These are phyloP conservation scores for Rubia occidens DNA, from an alignment of 305 asterid genomes.

Conservation along the genomic window DNA sequence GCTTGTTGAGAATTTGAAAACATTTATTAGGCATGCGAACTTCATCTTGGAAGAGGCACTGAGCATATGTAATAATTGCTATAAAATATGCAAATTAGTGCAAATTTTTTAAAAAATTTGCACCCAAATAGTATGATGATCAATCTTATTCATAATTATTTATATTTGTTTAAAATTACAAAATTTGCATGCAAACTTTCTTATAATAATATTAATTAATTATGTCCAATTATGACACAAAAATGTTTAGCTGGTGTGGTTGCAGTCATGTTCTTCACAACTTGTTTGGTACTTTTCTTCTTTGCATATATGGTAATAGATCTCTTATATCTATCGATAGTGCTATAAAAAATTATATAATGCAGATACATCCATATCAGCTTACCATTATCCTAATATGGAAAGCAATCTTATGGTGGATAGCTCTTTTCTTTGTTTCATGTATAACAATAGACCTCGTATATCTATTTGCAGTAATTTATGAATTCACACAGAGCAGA, in stretches of 20 bases:
- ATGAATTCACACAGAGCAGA: constrained; percentile 62
- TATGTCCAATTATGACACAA: neutral
- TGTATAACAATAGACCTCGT: constrained; percentile 34
- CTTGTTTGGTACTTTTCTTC: constrained; percentile 30
- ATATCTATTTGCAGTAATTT: constrained; percentile 49
- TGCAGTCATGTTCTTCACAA: constrained; percentile 61
- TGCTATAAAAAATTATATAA: no score
- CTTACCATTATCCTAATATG: constrained; percentile 29
- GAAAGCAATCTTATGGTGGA: constrained; percentile 60
- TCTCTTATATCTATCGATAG: no score
- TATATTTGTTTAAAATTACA: no score
- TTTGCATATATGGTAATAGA: no score
- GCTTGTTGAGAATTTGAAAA: constrained; percentile 39
- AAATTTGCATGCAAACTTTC: neutral
- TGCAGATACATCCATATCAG: no score
- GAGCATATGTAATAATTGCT: no score
- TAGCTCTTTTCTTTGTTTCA: constrained; percentile 31
- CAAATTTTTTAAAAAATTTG: no score
- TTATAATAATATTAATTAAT: constrained; percentile 17
- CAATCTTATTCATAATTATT: no score
- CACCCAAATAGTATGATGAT: no score
- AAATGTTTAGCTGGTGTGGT: constrained; percentile 42
- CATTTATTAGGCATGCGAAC: constrained; percentile 41
- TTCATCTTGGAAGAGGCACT: constrained; percentile 24
- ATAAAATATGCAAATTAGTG: no score